Conservation (phyloP, 2,329 filamentous ascomycete species). For the Phialemonium atrogriseum region DNA sequence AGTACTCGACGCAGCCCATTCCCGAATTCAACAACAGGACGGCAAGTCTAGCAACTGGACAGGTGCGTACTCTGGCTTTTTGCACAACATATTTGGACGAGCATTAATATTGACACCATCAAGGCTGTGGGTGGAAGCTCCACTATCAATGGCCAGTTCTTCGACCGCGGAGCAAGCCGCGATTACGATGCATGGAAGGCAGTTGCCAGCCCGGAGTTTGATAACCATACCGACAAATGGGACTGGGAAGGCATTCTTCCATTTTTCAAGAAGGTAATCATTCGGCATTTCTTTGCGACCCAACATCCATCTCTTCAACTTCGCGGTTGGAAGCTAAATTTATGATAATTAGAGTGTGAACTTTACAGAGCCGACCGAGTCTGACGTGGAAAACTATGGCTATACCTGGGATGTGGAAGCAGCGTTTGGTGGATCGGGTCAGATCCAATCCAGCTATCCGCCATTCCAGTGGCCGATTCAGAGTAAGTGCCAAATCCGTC, state of each 20-base stretch:
- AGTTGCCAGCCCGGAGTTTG: no score
- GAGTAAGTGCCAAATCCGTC: constrained; percentile 1
- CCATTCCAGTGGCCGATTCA: constrained; percentile 6
- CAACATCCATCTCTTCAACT: no score
- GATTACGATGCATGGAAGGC: constrained; percentile 1
- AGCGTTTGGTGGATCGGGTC: constrained; percentile 3
- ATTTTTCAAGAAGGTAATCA: no score
- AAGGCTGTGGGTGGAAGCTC: constrained; percentile 1
- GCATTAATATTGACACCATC: no score
- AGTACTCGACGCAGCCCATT: background rate
- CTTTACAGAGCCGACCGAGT: no score
- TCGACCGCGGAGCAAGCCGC: background rate
- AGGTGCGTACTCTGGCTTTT: no score
- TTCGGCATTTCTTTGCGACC: no score
- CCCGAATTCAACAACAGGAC: background rate
- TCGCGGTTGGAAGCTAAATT: no score
- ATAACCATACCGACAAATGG: no score
- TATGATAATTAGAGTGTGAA: no score
- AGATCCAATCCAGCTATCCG: constrained; percentile 5
- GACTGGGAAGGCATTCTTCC: no score
- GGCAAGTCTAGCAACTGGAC: background rate
- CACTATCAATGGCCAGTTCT: background rate
- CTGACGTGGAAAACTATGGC: background rate
- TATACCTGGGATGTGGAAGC: constrained; percentile 5
- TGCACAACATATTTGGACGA: no score